Conservation (phyloP, 768 basidiomycete genomes). For the Pilatotrama ljubarskyi region DNA sequence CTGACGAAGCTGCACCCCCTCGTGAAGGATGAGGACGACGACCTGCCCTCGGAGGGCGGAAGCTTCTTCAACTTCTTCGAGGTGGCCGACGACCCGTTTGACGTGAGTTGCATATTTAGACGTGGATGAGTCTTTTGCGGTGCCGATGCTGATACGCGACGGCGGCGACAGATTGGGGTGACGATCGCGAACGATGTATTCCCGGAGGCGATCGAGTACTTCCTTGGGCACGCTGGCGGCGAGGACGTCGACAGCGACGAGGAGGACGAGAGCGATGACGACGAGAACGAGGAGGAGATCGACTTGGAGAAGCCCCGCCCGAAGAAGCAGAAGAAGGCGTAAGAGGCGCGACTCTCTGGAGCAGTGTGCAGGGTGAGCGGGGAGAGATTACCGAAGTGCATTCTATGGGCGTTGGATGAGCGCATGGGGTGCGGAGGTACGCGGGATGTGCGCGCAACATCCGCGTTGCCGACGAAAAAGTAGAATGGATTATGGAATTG, state of each 20-base stretch:
- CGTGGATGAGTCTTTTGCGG: neutral
- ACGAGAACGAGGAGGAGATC: conserved; percentile 83
- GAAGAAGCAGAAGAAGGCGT: conserved; percentile 69
- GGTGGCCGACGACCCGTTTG: conserved; percentile 58
- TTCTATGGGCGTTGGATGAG: neutral
- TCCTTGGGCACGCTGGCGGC: conserved; percentile 64
- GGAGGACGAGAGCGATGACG: conserved; percentile 68
- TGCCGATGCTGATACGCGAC: conserved; percentile 13
- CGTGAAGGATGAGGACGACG: conserved; percentile 58
- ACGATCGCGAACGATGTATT: conserved; percentile 77
- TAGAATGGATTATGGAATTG: conserved; percentile 10
- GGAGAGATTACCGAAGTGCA: neutral
- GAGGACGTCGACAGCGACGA: conserved; percentile 67
- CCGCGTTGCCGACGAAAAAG: neutral
- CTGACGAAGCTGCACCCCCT: conserved; percentile 79
- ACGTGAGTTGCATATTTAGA: conserved; percentile 46
- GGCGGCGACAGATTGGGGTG: conserved; percentile 59
- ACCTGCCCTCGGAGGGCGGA: conserved; percentile 63
- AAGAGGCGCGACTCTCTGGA: conserved; percentile 23
- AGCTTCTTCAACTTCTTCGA: conserved; percentile 92
- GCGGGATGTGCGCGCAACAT: neutral
- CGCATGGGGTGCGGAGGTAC: conserved; percentile 4
- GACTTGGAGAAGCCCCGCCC: conserved; percentile 81
- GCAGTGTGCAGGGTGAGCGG: neutral
- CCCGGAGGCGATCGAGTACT: conserved; percentile 79